phyloP scores from a whole-genome alignment of 139 green algal genomes.

The Chlamydomonas urium region DNA sequence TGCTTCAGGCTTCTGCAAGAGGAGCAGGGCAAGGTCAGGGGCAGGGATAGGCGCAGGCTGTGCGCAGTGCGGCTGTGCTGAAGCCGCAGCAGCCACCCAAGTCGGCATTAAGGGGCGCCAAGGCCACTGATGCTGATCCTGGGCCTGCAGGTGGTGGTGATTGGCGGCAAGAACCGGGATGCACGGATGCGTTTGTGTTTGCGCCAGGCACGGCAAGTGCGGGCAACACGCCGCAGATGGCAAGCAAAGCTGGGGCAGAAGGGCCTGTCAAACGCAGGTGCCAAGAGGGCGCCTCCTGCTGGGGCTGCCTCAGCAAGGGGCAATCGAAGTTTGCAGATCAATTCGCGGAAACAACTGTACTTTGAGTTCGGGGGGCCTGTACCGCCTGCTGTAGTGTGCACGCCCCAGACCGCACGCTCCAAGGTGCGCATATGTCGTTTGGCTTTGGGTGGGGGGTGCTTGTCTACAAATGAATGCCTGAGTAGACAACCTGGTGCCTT shows the following conservation, averaged over 20 bases:
- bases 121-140: background rate
- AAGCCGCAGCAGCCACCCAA: background rate
- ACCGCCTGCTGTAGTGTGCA: slow-evolving; percentile 61
- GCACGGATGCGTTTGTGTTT: too few relatives aligned
- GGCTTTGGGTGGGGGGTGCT: too few relatives aligned
- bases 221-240: too few relatives aligned
- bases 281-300: background rate
- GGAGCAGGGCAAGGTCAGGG: background rate
- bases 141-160: too few relatives aligned
- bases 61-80: background rate
- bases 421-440: slow-evolving; percentile 62
- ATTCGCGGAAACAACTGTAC: slow-evolving; percentile 71
- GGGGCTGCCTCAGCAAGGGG: background rate
- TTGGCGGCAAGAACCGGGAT: too few relatives aligned
- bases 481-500: too few relatives aligned
- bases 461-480: too few relatives aligned
- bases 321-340: slow-evolving; percentile 66
- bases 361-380: slow-evolving; percentile 60
- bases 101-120: slow-evolving; percentile 2
- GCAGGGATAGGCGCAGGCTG: background rate
- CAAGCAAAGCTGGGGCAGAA: too few relatives aligned
- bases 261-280: background rate
- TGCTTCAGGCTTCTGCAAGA: too few relatives aligned
- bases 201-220: background rate
- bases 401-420: slow-evolving; percentile 57